Percentiles rank a stretch among this genome's conserved stretches.
These are phyloP conservation scores for Ustilago xerochloae DNA, from an alignment of 1,284 basidiomycete genomes.

Conservation along the genomic window DNA sequence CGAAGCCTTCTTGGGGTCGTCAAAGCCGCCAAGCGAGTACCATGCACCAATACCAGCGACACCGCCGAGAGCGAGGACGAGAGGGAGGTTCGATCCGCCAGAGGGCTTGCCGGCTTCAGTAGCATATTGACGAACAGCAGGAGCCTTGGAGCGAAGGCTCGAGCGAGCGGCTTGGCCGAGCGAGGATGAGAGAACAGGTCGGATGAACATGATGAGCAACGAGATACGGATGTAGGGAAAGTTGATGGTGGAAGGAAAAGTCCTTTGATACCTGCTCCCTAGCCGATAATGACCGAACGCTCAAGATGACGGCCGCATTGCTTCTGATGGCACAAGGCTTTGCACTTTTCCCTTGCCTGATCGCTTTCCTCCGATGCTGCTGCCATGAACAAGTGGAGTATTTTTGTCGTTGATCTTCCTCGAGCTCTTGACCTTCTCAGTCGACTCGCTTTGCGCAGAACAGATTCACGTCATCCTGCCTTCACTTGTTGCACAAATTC, in stretches of 20 bases:
- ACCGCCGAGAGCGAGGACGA: constrained; percentile 62
- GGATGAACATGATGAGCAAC: constrained; percentile 40
- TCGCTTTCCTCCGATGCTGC: neutral
- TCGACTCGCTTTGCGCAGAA: neutral
- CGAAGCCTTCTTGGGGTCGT: constrained; percentile 49
- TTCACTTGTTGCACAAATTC: neutral
- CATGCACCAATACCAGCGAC: constrained; percentile 64
- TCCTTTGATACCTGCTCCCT: neutral
- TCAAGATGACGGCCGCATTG: neutral
- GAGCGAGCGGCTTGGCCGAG: constrained; percentile 49
- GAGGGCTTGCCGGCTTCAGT: constrained; percentile 49
- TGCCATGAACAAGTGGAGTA: neutral
- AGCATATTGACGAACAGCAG: constrained; percentile 40
- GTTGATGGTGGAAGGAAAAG: neutral
- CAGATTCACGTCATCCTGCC: constrained; percentile 23
- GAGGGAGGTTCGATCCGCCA: constrained; percentile 54
- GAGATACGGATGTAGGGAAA: neutral
- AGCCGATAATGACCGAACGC: neutral
- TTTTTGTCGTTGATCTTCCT: too few relatives aligned
- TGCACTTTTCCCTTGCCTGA: neutral
- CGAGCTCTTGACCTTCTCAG: too few relatives aligned
- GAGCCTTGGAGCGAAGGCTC: constrained; percentile 43
- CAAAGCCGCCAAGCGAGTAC: constrained; percentile 61
- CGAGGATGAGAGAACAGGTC: constrained; percentile 46
- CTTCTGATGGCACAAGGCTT: too few relatives aligned